Evolutionary conservation across 2,329 filamentous ascomycete species (phyloP), one percentile per base, ranked within the genome.

Genomic region (Cytospora mali): DNA sequence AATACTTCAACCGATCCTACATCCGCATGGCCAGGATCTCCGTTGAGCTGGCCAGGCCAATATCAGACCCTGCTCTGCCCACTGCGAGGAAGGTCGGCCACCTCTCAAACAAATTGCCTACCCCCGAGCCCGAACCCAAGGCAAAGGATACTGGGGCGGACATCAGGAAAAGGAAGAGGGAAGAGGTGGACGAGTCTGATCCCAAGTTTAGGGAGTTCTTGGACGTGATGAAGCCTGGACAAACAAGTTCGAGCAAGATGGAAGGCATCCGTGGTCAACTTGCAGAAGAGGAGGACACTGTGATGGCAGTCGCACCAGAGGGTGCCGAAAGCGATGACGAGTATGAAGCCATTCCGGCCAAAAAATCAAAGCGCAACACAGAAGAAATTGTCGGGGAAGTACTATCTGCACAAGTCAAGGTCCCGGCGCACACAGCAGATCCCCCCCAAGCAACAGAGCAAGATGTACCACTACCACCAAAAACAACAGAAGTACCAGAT

Each of bases 1-100:
- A 91, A 76, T 96, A 97, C 80, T 97, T 97, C 82, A 93, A 99
- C 81, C 92, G 87, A 74, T 89, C 93, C 67, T 99, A 93, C 77
- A 92, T 99, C 71, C 92, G 93, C 70, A 95, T 97, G 91, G 97
- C 93, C 62, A 96, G 89, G 80, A 93, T 99, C 71, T 84, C 84
- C 31, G 95, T 97, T 66, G 93, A 97, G 79, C 80, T 95, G 72
- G 95, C 95, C 62, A 88, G 86, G 74, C 89, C 95, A 64, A 75
- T 79, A 62, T 70, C 77, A 71, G 81, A 84, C 72, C 74, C 76
- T 58, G 71, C 76, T 53, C 73, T 75, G 7, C 66, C 71, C 9
- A 74, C 68, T 56, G 61, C 62, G 9, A 70, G 66, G 52, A 68
- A 67, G 42, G 21, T 14, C 14, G 50, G 13, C 3, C 52, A 64